These are phyloP conservation scores for Wickerhamiella dianesei DNA, from an alignment of 805 yeast species.

Conservation along the genomic window DNA sequence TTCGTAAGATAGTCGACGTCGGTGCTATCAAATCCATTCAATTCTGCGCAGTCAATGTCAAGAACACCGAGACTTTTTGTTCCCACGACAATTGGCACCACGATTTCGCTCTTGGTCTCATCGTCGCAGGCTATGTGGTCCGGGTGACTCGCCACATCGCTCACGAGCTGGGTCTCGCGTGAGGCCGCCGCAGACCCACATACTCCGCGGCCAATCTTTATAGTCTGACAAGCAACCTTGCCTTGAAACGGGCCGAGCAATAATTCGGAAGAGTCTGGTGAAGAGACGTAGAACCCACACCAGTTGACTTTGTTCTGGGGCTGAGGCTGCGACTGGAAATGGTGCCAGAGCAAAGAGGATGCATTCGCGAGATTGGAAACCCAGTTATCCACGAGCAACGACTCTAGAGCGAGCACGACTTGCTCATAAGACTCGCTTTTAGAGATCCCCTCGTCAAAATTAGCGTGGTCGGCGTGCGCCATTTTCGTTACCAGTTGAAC, in stretches of 20 bases:
- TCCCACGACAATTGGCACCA: conserved; percentile 55
- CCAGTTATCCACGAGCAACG: conserved; percentile 64
- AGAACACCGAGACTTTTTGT: conserved; percentile 53
- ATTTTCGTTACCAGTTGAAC: neutral
- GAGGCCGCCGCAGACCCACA: conserved; percentile 72
- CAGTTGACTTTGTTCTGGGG: conserved; percentile 50
- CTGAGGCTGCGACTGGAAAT: conserved; percentile 46
- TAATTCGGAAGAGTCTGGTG: conserved; percentile 33
- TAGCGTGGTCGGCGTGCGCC: conserved; percentile 61
- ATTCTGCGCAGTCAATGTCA: conserved; percentile 66
- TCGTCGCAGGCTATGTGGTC: conserved; percentile 98
- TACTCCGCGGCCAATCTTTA: conserved; percentile 70
- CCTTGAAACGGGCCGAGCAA: conserved; percentile 92
- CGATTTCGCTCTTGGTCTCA: conserved; percentile 83
- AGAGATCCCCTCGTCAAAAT: conserved; percentile 30
- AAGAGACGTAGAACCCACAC: conserved; percentile 77
- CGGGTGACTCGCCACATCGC: conserved; percentile 64
- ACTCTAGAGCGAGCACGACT: conserved; percentile 48
- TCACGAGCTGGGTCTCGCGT: conserved; percentile 55
- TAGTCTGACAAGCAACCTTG: conserved; percentile 86
- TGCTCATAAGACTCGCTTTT: conserved; percentile 42
- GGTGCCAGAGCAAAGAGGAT: conserved; percentile 78
- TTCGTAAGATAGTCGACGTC: conserved; percentile 50
- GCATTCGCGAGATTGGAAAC: conserved; percentile 80
- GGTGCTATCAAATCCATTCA: conserved; percentile 49